These are phyloP conservation scores for Coemansia pectinata DNA, from an alignment of 192 early-diverging fungal species.

Conservation along the genomic window DNA sequence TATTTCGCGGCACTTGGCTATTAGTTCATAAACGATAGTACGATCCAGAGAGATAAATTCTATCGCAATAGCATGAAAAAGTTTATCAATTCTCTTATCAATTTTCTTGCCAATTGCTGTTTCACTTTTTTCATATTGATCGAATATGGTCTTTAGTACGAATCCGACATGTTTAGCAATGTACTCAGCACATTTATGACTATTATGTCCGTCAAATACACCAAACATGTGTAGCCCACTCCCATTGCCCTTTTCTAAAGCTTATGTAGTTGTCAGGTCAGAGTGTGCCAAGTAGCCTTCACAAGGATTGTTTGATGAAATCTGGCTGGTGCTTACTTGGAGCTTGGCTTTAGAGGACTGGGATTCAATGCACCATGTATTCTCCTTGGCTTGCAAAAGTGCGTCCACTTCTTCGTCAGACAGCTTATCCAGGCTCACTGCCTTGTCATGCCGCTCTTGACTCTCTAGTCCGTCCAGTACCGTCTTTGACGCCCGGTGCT, in stretches of 20 bases:
- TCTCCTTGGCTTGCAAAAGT: slow-evolving; percentile 30
- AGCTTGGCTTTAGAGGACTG: background rate
- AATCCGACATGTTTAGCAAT: slow-evolving; percentile 11
- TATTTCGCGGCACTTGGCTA: slow-evolving; percentile 26
- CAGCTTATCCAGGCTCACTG: slow-evolving; percentile 12
- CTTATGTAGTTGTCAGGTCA: background rate
- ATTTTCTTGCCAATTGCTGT: no score
- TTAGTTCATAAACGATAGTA: slow-evolving; percentile 19
- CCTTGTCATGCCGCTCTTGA: slow-evolving; percentile 12
- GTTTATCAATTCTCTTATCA: no score
- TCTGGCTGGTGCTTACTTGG: background rate
- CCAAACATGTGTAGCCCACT: slow-evolving; percentile 26
- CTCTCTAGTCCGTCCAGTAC: slow-evolving; percentile 19
- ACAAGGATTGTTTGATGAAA: background rate
- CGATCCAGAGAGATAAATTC: slow-evolving; percentile 36
- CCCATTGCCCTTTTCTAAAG: background rate
- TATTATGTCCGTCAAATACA: slow-evolving; percentile 44
- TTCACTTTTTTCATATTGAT: no score
- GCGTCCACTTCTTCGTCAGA: slow-evolving; percentile 42
- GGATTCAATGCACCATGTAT: slow-evolving; percentile 15
- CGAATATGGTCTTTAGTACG: no score
- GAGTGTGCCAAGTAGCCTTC: background rate
- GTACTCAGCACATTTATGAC: slow-evolving; percentile 37
- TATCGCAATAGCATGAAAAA: slow-evolving; percentile 8
- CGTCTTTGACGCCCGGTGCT: background rate